phyloP scores from a whole-genome alignment of 2,329 filamentous ascomycete genomes.

The Trichoderma koningii region DNA sequence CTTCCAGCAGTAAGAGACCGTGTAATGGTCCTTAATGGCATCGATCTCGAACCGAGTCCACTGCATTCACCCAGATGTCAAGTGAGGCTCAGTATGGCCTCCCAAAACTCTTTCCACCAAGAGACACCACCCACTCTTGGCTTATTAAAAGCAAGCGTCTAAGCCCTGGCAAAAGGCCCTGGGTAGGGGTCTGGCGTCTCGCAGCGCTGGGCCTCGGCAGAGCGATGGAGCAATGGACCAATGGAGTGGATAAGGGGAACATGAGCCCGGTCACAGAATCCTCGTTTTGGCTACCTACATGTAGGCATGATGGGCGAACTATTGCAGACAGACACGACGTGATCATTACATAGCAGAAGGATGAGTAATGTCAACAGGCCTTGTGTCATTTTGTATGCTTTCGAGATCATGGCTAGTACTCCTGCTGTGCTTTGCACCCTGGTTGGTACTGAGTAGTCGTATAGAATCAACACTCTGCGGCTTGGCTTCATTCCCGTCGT shows the following conservation, averaged over 20 bases:
- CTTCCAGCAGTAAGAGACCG: too few species aligned
- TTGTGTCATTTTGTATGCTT: too few species aligned
- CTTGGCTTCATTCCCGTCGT: too few species aligned
- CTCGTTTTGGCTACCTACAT: not conserved
- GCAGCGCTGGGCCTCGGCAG: not conserved
- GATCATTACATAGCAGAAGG: too few species aligned
- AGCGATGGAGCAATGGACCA: not conserved
- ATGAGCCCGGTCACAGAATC: not conserved
- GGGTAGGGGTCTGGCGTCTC: not conserved
- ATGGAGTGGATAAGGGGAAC: not conserved
- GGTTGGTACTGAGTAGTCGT: too few species aligned
- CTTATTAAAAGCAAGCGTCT: not conserved
- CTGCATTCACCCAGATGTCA: not conserved
- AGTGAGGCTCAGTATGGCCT: not conserved
- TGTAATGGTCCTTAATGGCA: not conserved
- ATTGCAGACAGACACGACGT: not conserved
- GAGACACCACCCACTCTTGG: not conserved
- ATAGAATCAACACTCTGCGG: not conserved
- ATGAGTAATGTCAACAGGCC: too few species aligned
- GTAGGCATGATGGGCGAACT: not conserved
- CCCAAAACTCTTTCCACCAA: not conserved
- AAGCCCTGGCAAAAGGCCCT: not conserved
- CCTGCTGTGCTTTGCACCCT: too few species aligned
- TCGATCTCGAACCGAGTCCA: not conserved
- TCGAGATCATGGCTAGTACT: too few species aligned